These are phyloP conservation scores for Candida suzukii DNA, from an alignment of 805 yeast species.

Conservation along the genomic window DNA sequence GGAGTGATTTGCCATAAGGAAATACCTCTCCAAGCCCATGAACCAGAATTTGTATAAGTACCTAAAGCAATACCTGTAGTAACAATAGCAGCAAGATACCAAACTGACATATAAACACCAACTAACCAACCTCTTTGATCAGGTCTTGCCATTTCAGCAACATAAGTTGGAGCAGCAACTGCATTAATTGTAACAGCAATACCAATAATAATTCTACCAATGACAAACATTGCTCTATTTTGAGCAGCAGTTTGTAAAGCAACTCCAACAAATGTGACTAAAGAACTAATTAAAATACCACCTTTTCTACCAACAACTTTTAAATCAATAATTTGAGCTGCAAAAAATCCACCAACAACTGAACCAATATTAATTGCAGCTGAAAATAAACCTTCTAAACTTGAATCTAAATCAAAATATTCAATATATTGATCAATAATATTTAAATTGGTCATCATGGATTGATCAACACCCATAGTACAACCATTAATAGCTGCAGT, in stretches of 20 bases:
- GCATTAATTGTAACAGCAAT: conserved; percentile 25
- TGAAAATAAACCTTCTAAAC: conserved; percentile 18
- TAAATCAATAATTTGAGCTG: conserved; percentile 15
- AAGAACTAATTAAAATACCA: conserved; percentile 19
- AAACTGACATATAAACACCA: conserved; percentile 22
- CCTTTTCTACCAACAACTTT: conserved; percentile 22
- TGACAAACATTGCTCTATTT: conserved; percentile 29
- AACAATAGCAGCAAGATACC: conserved; percentile 23
- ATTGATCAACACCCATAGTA: conserved; percentile 22
- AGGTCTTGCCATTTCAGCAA: conserved; percentile 27
- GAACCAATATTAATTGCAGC: conserved; percentile 22
- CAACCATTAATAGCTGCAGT: conserved; percentile 19
- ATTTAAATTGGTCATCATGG: conserved; percentile 20
- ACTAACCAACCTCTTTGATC: conserved; percentile 22
- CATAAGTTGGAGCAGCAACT: conserved; percentile 27
- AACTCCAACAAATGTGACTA: conserved; percentile 25
- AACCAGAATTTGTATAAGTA: conserved; percentile 13
- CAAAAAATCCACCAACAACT: conserved; percentile 20
- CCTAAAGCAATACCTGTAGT: conserved; percentile 24
- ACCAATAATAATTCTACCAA: conserved; percentile 30
- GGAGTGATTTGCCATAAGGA: conserved; percentile 22
- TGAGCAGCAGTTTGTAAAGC: conserved; percentile 30
- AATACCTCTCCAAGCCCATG: conserved; percentile 27
- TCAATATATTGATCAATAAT: conserved; percentile 17
- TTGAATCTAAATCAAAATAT: conserved; percentile 16